Base-by-base conservation (phyloP, 78 protist genomes). In the Guillardia theta region DNA sequence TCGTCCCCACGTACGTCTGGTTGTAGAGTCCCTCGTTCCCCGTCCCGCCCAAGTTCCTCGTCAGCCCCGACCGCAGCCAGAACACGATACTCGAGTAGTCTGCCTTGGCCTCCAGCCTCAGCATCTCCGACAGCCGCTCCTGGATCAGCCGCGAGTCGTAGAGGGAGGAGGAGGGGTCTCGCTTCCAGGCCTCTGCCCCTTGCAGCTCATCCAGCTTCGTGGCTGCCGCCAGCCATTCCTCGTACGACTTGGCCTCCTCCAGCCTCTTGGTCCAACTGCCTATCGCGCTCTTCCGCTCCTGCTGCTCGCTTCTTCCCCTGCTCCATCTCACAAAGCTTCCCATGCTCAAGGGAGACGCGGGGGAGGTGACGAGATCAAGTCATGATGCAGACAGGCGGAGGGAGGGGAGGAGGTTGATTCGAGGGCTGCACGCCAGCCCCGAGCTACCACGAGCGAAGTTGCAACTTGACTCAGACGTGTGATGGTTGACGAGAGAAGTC, bases 191-290 rank as follows among this genome's bases (percentile, higher is more conserved):
- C 0, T 18, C 10, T 24, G 10, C n/a, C n/a, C 90, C 90, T 30
- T 78, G 53, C n/a, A 78, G 8, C 50, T 78, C 90, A 43, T 78
- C 90, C 90, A 78, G 12, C 33, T 36, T 19, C 24, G 50, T 78
- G 1, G 90, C 90, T n/a, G 90, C 90, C 24, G 39, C 90, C 43
- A 78, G 50, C 90, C 90, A 78, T 36, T 78, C 90, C 24, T 78
- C 90, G 44, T 78, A 78, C 33, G 50, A 44, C 48, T 1, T 4
- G 22, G 90, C 90, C 1, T 9, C 22, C 30, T 78, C 90, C 70
- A 58, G n/a, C n/a, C n/a, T n/a, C n/a, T n/a, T n/a, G n/a, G n/a
- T n/a, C n/a, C n/a, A n/a, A n/a, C n/a, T n/a, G n/a, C n/a, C n/a
- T n/a, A n/a, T n/a, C n/a, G n/a, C n/a, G n/a, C n/a, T n/a, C n/a